A percentile compares a stretch with the other conserved stretches of the same genome.
Conservation (phyloP, 2,329 filamentous ascomycete genomes). For the Pestalotiopsis sp. region DNA sequence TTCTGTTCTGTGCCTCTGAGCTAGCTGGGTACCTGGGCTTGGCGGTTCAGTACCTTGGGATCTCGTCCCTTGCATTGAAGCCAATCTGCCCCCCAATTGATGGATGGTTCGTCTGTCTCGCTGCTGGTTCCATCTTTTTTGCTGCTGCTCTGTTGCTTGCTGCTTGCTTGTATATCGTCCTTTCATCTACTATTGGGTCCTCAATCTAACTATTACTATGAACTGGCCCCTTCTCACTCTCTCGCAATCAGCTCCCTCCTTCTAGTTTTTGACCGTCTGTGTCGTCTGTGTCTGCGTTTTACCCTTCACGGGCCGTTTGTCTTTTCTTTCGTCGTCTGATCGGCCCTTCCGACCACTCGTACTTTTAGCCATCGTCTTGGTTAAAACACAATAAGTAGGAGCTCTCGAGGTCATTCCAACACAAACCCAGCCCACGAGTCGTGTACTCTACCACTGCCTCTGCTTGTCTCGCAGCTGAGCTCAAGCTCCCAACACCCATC, state of each 20-base stretch:
- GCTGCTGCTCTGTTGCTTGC: not conserved
- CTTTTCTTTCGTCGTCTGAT: not conserved
- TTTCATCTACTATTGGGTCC: not conserved
- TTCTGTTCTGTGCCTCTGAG: not conserved
- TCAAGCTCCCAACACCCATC: not conserved
- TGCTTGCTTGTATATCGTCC: not conserved
- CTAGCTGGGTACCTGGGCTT: not conserved
- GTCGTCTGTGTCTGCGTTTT: not conserved
- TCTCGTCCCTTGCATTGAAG: conserved; percentile 10
- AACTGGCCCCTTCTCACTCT: conserved; percentile 5
- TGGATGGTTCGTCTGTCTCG: not conserved
- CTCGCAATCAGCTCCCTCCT: not conserved
- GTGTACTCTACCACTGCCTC: not conserved
- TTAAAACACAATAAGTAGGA: not conserved
- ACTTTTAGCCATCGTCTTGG: not conserved
- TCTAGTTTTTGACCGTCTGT: not conserved
- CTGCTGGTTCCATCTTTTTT: not conserved
- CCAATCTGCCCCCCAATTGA: not conserved
- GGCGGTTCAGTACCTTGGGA: not conserved
- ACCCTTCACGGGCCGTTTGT: not conserved
- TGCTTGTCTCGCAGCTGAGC: not conserved
- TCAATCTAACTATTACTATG: conserved; percentile 11
- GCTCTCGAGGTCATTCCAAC: not conserved
- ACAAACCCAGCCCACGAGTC: not conserved
- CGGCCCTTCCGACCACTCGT: not conserved